These are phyloP conservation scores for rapeseed (Brassica napus) DNA, from an alignment of 345 rosid genomes.

Conservation along the genomic window DNA sequence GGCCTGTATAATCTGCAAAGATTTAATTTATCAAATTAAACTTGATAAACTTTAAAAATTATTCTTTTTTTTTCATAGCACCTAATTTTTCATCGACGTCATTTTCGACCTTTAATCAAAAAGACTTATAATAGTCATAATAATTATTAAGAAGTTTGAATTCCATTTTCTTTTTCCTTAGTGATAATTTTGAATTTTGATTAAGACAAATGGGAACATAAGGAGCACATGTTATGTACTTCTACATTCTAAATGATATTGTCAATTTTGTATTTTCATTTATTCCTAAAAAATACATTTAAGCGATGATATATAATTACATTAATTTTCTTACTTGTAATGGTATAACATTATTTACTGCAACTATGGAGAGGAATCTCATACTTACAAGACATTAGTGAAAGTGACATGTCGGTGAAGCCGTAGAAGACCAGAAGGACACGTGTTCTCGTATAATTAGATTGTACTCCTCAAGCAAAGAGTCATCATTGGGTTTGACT, in stretches of 20 bases:
- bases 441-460: neutral
- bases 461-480: neutral
- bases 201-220: slow-evolving; percentile 16
- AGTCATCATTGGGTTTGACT: slow-evolving; percentile 40
- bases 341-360: slow-evolving; percentile 17
- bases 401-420: slow-evolving; percentile 33
- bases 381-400: slow-evolving; percentile 19
- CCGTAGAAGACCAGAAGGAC: neutral
- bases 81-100: slow-evolving; percentile 3
- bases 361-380: slow-evolving; percentile 28
- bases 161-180: neutral
- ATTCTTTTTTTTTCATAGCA: neutral
- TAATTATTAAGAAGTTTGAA: neutral
- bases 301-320: neutral
- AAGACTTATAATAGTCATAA: slow-evolving; percentile 1
- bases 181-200: slow-evolving; percentile 18
- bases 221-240: neutral
- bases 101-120: slow-evolving; percentile 12
- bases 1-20: neutral
- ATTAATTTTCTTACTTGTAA: neutral
- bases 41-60: neutral
- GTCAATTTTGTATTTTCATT: neutral
- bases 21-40: neutral
- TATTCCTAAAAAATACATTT: neutral
- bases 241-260: neutral